Percentiles rank a stretch among this genome's conserved stretches.
Conservation (phyloP, 495 filamentous ascomycete species). For the Lepidopterella palustris region DNA sequence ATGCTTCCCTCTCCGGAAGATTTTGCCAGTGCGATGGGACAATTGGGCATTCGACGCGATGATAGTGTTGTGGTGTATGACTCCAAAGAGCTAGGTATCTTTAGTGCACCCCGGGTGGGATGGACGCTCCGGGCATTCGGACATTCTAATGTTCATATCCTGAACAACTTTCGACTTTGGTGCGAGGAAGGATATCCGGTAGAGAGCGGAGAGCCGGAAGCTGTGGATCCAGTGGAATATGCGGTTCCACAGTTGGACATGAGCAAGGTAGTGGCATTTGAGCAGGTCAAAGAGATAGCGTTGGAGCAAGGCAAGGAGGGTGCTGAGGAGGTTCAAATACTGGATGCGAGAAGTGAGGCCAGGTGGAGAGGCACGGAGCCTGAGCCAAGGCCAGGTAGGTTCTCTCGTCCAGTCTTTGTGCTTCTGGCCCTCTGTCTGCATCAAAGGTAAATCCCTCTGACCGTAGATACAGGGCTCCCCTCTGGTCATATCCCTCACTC, state of each 20-base stretch:
- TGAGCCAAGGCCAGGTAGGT: conserved; percentile 66
- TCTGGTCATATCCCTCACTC: conserved; percentile 90
- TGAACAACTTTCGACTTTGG: conserved; percentile 94
- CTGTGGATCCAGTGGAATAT: conserved; percentile 46
- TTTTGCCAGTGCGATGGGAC: conserved; percentile 83
- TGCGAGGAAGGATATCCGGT: conserved; percentile 71
- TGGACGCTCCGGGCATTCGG: conserved; percentile 92
- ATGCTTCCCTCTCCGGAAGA: conserved; percentile 81
- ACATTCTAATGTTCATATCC: conserved; percentile 78
- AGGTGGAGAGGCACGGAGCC: conserved; percentile 78
- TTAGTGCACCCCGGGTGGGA: conserved; percentile 84
- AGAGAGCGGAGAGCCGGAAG: conserved; percentile 63
- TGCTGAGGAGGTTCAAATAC: conserved; percentile 70
- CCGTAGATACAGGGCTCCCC: conserved; percentile 49
- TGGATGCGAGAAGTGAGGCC: conserved; percentile 78
- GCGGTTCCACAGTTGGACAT: conserved; percentile 48
- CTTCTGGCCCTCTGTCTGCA: neutral
- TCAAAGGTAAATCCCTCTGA: neutral
- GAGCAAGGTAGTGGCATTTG: conserved; percentile 60
- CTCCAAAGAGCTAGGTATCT: conserved; percentile 78
- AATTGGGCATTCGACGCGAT: conserved; percentile 74
- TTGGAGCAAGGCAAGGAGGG: conserved; percentile 72
- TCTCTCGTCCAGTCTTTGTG: neutral
- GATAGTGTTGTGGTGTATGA: conserved; percentile 94
- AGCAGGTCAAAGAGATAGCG: conserved; percentile 71